phyloP scores from a whole-genome alignment of 805 yeast genomes.

The Hyphopichia homilentoma region DNA sequence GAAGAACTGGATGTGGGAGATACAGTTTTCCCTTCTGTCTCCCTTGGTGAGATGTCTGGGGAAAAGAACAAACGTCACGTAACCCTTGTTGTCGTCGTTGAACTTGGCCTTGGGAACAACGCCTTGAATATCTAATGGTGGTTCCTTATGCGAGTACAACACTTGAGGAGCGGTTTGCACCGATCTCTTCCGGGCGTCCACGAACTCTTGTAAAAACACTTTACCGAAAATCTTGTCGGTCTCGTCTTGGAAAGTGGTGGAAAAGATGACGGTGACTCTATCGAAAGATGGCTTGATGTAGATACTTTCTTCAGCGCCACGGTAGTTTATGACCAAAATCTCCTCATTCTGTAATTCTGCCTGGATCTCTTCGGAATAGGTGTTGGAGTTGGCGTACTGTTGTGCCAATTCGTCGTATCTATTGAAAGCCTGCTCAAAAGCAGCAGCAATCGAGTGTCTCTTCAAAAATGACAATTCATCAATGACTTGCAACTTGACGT shows the following conservation, averaged over 20 bases:
- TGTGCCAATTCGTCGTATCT: constrained; percentile 69
- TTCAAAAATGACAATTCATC: constrained; percentile 70
- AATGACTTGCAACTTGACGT: constrained; percentile 50
- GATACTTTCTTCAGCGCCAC: constrained; percentile 84
- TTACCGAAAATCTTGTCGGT: constrained; percentile 90
- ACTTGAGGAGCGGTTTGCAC: constrained; percentile 99
- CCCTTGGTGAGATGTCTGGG: constrained; percentile 69
- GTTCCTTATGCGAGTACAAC: constrained; percentile 79
- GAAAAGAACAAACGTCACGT: constrained; percentile 69
- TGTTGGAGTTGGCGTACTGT: constrained; percentile 38
- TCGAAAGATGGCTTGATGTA: constrained; percentile 90
- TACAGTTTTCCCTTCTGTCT: constrained; percentile 77
- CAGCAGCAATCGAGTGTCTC: constrained; percentile 87
- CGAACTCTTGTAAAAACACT: constrained; percentile 89
- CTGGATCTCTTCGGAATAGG: constrained; percentile 42
- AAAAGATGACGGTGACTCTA: constrained; percentile 93
- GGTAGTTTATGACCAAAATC: constrained; percentile 71
- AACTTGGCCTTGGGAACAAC: constrained; percentile 30
- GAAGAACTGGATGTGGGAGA: constrained; percentile 87
- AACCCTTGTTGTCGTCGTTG: constrained; percentile 43
- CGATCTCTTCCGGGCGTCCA: constrained; percentile 91
- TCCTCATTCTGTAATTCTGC: constrained; percentile 47
- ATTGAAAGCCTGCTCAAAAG: constrained; percentile 81
- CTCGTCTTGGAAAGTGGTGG: constrained; percentile 93
- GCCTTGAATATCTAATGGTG: constrained; percentile 73